phyloP scores from a whole-genome alignment of 257 asterid species.

The Jacaranda mimosifolia region DNA sequence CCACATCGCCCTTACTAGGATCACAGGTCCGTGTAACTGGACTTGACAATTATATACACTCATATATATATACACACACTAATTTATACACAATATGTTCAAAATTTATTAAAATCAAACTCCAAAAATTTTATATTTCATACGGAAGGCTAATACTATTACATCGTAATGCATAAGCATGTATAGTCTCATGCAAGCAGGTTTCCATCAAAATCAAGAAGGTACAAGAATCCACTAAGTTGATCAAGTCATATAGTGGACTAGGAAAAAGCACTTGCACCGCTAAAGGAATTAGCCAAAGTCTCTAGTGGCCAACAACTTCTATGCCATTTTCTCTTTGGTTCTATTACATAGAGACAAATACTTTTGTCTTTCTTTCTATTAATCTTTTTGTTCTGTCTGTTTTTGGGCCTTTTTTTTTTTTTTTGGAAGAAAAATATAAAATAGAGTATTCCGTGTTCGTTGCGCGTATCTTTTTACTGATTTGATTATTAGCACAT shows the following conservation, averaged over 20 bases:
- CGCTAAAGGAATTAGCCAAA: slow-evolving; percentile 15
- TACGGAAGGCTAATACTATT: too few species aligned
- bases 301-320: slow-evolving; percentile 38
- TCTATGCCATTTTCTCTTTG: slow-evolving; percentile 16
- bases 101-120: too few species aligned
- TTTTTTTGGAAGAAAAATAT: neutral
- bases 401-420: neutral
- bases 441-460: too few species aligned
- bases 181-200: neutral
- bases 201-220: slow-evolving; percentile 44
- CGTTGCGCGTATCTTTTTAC: slow-evolving; percentile 24
- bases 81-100: too few species aligned
- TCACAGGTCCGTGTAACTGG: too few species aligned
- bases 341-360: neutral
- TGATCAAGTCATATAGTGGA: slow-evolving; percentile 33
- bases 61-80: too few species aligned
- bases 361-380: neutral
- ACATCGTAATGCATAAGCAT: too few species aligned
- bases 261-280: slow-evolving; percentile 18
- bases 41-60: too few species aligned
- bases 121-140: too few species aligned
- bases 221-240: slow-evolving; percentile 26
- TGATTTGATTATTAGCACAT: neutral
- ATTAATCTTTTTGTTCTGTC: too few species aligned
- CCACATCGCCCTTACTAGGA: too few species aligned